Evolutionary conservation across 768 basidiomycete genomes (phyloP), one percentile per base, ranked within the genome.

Genomic region (Sutorius australiensis): DNA sequence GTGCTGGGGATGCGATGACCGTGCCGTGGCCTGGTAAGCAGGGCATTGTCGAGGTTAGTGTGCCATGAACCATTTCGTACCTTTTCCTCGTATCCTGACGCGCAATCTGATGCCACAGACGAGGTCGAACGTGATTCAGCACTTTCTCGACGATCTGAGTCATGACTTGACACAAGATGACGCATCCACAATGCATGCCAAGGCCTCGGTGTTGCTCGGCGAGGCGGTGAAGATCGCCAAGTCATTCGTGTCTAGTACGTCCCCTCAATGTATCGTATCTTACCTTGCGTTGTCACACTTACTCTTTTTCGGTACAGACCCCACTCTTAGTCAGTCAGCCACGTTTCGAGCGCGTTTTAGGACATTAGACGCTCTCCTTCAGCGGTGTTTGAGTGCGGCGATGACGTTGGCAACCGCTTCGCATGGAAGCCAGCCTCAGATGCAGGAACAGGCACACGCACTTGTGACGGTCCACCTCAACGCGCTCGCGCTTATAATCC

Each of bases 331-430:
- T 30, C 79, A 81, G 51, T 68, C 71, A 27, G 65, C 75, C 50
- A 67, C 72, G 5, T 79, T 79, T 50, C 69, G 69, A 24, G 63
- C 68, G 13, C 73, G 75, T 7, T 80, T 82, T 19, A 70, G 69
- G 38, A 74, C 73, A 3, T 64, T 81, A 50, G 76, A 79, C 54
- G 62, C 68, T 31, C 70, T 81, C 42, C 76, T 82, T 34, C 75
- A 77, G 5, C 61, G 61, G 2, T 64, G 53, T 37, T 45, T 55
- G 24, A 48, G 14, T 40, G 53, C 48, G 36, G 63, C 51, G 32
- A 48, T 65, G 33, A 21, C 45, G 6, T 17, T 50, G 24, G 31
- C 48, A 6, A 54, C 39, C 9, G 14, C 10, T 14, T n/a, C 17
- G 11, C 33, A 44, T 11, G 51, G 46, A 16, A 33, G n/a, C 13